These are phyloP conservation scores for Plantago elongata DNA, from an alignment of 257 asterid genomes.

Conservation along the genomic window DNA sequence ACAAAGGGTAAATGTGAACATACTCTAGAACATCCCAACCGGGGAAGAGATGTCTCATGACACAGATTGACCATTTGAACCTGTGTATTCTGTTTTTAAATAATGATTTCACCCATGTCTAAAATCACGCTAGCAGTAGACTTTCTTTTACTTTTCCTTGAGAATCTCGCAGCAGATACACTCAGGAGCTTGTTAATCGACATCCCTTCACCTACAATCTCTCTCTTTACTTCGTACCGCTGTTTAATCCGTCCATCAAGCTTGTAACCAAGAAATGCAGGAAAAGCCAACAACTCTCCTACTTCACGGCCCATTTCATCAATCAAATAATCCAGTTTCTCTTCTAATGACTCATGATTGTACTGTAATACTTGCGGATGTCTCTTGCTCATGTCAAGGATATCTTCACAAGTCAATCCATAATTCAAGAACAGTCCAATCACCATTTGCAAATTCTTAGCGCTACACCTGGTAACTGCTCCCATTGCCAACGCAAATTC, in stretches of 20 bases:
- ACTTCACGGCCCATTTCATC: conserved; percentile 92
- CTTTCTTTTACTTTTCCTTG: conserved; percentile 40
- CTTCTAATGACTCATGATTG: conserved; percentile 67
- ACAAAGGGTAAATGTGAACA: background rate
- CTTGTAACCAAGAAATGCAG: conserved; percentile 89
- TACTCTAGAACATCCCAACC: background rate
- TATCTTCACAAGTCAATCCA: conserved; percentile 66
- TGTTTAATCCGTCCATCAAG: conserved; percentile 79
- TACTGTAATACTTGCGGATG: conserved; percentile 85
- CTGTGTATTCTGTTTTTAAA: background rate
- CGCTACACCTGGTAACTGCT: conserved; percentile 86
- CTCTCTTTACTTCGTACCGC: conserved; percentile 60
- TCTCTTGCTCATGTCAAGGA: conserved; percentile 80
- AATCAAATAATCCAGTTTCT: conserved; percentile 73
- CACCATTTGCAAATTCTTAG: conserved; percentile 74
- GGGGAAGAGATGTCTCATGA: background rate
- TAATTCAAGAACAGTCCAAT: conserved; percentile 60
- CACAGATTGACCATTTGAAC: background rate
- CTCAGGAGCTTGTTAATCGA: conserved; percentile 79
- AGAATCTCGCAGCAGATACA: conserved; percentile 67
- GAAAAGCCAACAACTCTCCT: conserved; percentile 69
- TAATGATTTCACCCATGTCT: conserved; percentile 20
- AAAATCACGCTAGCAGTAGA: conserved; percentile 1
- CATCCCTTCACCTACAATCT: conserved; percentile 66
- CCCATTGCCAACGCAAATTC: conserved; percentile 87